These are phyloP conservation scores for Euphrasia arctica DNA, from an alignment of 305 asterid genomes.

Conservation along the genomic window DNA sequence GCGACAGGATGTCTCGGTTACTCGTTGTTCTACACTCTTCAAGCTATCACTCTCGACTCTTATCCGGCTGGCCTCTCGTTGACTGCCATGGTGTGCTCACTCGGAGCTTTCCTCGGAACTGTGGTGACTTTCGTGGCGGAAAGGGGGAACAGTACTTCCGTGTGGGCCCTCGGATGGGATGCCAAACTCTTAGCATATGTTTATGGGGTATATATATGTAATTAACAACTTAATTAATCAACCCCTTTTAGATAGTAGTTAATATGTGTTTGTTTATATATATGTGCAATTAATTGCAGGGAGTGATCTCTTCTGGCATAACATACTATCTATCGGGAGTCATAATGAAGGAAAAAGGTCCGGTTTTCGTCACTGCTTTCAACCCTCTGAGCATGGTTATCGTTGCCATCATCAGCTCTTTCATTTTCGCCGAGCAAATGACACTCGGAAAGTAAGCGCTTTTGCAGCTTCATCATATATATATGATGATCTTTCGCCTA, in stretches of 20 bases:
- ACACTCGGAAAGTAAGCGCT: slow-evolving; percentile 52
- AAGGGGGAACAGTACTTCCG: slow-evolving; percentile 46
- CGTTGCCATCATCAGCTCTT: slow-evolving; percentile 61
- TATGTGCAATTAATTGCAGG: slow-evolving; percentile 33
- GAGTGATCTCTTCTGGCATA: slow-evolving; percentile 62
- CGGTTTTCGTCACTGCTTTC: slow-evolving; percentile 70
- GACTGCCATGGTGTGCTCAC: slow-evolving; percentile 70
- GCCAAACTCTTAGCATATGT: slow-evolving; percentile 51
- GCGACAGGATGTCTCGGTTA: slow-evolving; percentile 61
- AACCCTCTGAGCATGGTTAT: slow-evolving; percentile 68
- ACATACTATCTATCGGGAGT: slow-evolving; percentile 65
- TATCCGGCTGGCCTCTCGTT: slow-evolving; percentile 73
- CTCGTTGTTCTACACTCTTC: slow-evolving; percentile 64
- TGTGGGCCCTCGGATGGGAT: slow-evolving; percentile 67
- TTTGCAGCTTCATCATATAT: background rate
- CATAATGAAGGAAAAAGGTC: slow-evolving; percentile 70
- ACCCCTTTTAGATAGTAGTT: too few relatives aligned
- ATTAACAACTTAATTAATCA: background rate
- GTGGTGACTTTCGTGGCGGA: slow-evolving; percentile 54
- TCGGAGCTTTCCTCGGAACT: slow-evolving; percentile 63
- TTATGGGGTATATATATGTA: slow-evolving; percentile 47
- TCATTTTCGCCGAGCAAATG: slow-evolving; percentile 54
- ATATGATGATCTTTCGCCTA: too few relatives aligned
- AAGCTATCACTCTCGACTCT: slow-evolving; percentile 54
- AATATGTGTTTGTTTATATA: too few relatives aligned